Conservation (phyloP, 139 green algal genomes). For the Closterium sp. region DNA sequence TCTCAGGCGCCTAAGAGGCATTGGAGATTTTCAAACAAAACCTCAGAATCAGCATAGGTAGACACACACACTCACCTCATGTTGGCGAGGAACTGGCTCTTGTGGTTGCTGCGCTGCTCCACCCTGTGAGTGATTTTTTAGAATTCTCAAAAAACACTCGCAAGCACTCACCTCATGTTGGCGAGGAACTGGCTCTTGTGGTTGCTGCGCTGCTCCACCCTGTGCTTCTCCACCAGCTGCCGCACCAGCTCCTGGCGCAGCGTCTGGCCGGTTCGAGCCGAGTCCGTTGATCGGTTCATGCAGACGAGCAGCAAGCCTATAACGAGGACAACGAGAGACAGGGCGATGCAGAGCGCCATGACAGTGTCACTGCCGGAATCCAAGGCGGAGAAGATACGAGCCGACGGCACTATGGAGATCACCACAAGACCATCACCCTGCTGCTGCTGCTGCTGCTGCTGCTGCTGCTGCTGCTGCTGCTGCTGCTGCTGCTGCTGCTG, state of each 20-base stretch:
- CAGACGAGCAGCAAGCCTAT: not conserved
- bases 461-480: too few relatives aligned
- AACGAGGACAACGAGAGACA: not conserved
- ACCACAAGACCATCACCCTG: not conserved
- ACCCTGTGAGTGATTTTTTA: too few relatives aligned
- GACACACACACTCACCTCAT: too few relatives aligned
- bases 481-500: too few relatives aligned
- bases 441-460: too few relatives aligned
- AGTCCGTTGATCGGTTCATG: not conserved
- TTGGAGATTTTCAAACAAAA: too few relatives aligned
- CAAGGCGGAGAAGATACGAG: not conserved
- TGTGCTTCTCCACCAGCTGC: slow-evolving; percentile 20
- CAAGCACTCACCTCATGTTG: slow-evolving; percentile 46
- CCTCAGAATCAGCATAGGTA: not conserved
- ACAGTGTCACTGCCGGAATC: not conserved
- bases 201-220: slow-evolving; percentile 28
- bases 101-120: too few relatives aligned
- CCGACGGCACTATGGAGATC: not conserved
- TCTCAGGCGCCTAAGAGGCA: not conserved
- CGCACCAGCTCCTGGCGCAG: slow-evolving; percentile 10
- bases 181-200: slow-evolving; percentile 40
- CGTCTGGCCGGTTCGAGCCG: not conserved
- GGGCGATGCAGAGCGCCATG: not conserved
- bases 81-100: too few relatives aligned
- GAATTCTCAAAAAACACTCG: too few relatives aligned